Base-by-base conservation (phyloP, 805 yeast species). In the Blastobotrys terrestris region DNA sequence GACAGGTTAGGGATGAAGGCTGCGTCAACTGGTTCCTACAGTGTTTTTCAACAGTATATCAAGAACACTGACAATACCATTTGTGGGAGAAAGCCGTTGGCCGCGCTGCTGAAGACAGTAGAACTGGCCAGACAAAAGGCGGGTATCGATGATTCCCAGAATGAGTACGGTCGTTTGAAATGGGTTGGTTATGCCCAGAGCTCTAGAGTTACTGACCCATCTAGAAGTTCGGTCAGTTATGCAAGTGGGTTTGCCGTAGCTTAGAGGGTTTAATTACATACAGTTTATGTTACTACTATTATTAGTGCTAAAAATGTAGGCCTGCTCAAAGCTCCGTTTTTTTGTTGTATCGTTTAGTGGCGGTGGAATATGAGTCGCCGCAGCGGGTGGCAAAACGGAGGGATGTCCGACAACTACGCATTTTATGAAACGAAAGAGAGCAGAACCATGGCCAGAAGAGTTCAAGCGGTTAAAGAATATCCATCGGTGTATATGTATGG, bases 171-270 rank as follows among this genome's bases (percentile, higher is more conserved):
- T 0, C 66, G 58, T 3, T 78, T 89, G 58, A 59, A 77, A 22
- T 89, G 96, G 95, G 73, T 84, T 13, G 87, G 85, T 0, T 92
- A 92, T 64, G 71, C 84, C 0, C 97, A 92, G 68, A 86, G 95
- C 63, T 78, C 81, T 48, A 63, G 66, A 8, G 92, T 76, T 1
- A 58, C 59, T 0, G 62, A 65, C 15, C 58, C 71, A 1, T 52
- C 60, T 26, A 96, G 90, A 44, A 83, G 86, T 57, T 86, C 95
- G 66, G 98, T 92, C n/a, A 86, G 95, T 54, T 92, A 92, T 67
- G 95, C 92, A 1, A 79, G 92, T 46, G 97, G 92, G 0, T 85
- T 79, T 62, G 84, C 76, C 16, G 53, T 61, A 14, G n/a, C 44
- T 13, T 42, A 43, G 20, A 16, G 39, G 22, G 4, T 35, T 18